Percentiles rank a stretch among this genome's conserved stretches.
phyloP scores from a whole-genome alignment of 2,329 filamentous ascomycete genomes.

The Trichoderma sp. region DNA sequence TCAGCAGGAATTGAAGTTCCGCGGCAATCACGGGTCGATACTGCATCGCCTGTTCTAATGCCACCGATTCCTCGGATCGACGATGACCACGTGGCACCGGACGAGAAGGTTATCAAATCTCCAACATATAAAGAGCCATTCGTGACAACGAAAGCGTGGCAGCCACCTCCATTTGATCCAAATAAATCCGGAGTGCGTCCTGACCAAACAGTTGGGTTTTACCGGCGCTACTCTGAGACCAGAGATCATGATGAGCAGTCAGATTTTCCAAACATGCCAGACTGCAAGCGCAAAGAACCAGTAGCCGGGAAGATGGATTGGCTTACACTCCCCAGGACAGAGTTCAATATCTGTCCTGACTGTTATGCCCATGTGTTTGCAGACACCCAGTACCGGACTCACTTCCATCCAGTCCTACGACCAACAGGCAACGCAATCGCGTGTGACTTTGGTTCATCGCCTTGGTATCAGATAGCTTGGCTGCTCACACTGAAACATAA shows the following conservation, averaged over 20 bases:
- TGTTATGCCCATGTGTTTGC: slow-evolving; percentile 74
- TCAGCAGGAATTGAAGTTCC: neutral
- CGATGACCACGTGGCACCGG: slow-evolving; percentile 6
- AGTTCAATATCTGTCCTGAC: slow-evolving; percentile 79
- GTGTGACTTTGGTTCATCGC: slow-evolving; percentile 76
- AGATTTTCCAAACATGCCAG: slow-evolving; percentile 51
- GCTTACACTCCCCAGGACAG: slow-evolving; percentile 72
- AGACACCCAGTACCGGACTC: slow-evolving; percentile 65
- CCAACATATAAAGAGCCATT: slow-evolving; percentile 20
- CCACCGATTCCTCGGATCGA: slow-evolving; percentile 29
- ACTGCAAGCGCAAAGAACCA: slow-evolving; percentile 68
- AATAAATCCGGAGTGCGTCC: slow-evolving; percentile 37
- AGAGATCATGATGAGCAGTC: slow-evolving; percentile 27
- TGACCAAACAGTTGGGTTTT: slow-evolving; percentile 49
- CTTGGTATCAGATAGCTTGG: slow-evolving; percentile 86
- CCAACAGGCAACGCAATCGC: slow-evolving; percentile 59
- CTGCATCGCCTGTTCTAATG: slow-evolving; percentile 30
- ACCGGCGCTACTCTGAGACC: slow-evolving; percentile 56
- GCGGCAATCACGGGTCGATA: slow-evolving; percentile 8
- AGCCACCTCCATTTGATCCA: slow-evolving; percentile 50
- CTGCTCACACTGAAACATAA: slow-evolving; percentile 73
- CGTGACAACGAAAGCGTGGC: slow-evolving; percentile 44
- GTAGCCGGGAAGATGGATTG: slow-evolving; percentile 71
- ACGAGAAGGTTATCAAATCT: neutral
- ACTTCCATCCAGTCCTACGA: slow-evolving; percentile 62